Conservation (phyloP, 2,329 filamentous ascomycete species). For the Xylogone sp. region DNA sequence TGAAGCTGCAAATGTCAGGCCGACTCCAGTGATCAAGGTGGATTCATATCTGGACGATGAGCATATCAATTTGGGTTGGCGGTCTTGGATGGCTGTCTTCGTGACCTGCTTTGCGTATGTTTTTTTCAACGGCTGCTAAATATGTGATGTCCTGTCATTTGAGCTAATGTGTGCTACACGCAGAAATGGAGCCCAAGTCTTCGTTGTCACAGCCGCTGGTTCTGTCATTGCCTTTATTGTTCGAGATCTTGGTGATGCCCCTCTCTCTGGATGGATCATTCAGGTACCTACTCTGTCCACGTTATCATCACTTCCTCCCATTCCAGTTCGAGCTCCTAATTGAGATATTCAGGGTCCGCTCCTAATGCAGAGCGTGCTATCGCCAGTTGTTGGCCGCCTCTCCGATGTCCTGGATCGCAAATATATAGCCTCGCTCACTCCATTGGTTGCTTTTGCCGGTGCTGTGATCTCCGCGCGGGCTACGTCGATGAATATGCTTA, state of each 20-base stretch:
- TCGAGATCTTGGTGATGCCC: constrained; percentile 45
- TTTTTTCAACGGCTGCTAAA: too few relatives aligned
- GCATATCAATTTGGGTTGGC: constrained; percentile 46
- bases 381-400: constrained; percentile 48
- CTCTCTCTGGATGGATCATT: constrained; percentile 50
- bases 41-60: constrained; percentile 21
- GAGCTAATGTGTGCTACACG: too few relatives aligned
- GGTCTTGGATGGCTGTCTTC: constrained; percentile 45
- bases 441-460: constrained; percentile 47
- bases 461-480: constrained; percentile 49
- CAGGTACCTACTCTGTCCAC: constrained; percentile 37
- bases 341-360: constrained; percentile 47
- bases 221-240: constrained; percentile 51
- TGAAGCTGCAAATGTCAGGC: constrained; percentile 5
- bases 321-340: too few relatives aligned
- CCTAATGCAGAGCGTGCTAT: constrained; percentile 51
- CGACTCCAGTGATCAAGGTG: constrained; percentile 9
- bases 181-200: constrained; percentile 47
- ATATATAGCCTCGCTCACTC: constrained; percentile 44
- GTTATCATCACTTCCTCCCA: too few relatives aligned
- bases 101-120: constrained; percentile 33
- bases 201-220: constrained; percentile 48
- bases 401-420: constrained; percentile 54
- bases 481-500: constrained; percentile 48
- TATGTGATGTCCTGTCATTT: too few relatives aligned